These are phyloP conservation scores for Fusarium nelsonii DNA, from an alignment of 2,329 filamentous ascomycete species.

Conservation along the genomic window DNA sequence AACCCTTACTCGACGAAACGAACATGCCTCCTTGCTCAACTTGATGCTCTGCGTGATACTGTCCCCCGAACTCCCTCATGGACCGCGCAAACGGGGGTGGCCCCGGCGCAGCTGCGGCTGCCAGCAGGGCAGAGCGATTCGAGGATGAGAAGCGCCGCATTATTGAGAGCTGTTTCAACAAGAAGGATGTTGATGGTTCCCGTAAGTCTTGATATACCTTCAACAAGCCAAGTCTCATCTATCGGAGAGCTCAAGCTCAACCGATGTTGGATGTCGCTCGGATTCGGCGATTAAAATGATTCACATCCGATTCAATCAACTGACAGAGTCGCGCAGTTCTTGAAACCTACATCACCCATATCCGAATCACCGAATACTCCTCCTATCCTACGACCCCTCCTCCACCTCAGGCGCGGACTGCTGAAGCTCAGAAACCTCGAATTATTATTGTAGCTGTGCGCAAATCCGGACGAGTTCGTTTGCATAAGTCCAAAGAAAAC, in stretches of 20 bases:
- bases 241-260: conserved; percentile 2
- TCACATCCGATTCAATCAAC: not conserved
- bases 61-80: conserved; percentile 49
- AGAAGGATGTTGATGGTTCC: conserved; percentile 87
- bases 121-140: conserved; percentile 79
- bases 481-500: conserved; percentile 98
- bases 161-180: conserved; percentile 92
- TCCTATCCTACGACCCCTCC: conserved; percentile 85
- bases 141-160: conserved; percentile 97
- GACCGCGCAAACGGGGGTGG: conserved; percentile 57
- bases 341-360: conserved; percentile 98
- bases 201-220: conserved; percentile 67
- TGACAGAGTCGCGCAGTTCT: conserved; percentile 49
- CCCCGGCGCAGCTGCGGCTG: conserved; percentile 52
- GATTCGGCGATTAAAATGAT: not conserved
- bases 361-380: conserved; percentile 89
- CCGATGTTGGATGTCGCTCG: not conserved
- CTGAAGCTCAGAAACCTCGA: conserved; percentile 85
- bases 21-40: conserved; percentile 49
- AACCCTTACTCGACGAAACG: conserved; percentile 38
- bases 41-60: conserved; percentile 45
- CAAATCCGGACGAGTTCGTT: conserved; percentile 89
- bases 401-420: conserved; percentile 77
- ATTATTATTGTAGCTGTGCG: conserved; percentile 94
- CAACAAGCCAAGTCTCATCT: conserved; percentile 24